Percentiles rank a stretch among this genome's conserved stretches.
These are phyloP conservation scores for Ogataea angusta DNA, from an alignment of 805 yeast genomes.

Conservation along the genomic window DNA sequence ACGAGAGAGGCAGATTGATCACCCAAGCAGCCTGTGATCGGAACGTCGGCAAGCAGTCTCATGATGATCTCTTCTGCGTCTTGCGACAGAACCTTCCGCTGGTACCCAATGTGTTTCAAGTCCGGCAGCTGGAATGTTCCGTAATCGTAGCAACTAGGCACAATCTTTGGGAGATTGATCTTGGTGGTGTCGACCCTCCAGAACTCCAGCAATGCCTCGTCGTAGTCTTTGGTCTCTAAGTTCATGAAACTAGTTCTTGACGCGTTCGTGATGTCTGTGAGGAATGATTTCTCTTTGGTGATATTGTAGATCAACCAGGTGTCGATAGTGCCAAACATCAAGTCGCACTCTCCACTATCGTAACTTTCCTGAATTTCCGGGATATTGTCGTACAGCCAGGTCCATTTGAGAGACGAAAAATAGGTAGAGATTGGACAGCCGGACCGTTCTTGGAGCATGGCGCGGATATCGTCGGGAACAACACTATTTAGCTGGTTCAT, in stretches of 20 bases:
- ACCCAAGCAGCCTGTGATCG: conserved; percentile 87
- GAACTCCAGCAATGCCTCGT: conserved; percentile 66
- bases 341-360: conserved; percentile 62
- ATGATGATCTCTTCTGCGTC: conserved; percentile 49
- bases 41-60: conserved; percentile 53
- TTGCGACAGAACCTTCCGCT: conserved; percentile 8
- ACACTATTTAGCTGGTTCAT: conserved; percentile 59
- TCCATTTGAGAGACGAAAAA: conserved; percentile 84
- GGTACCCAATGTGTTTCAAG: conserved; percentile 25
- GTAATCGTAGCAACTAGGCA: conserved; percentile 72
- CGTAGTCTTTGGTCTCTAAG: conserved; percentile 71
- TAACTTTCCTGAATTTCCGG: conserved; percentile 63
- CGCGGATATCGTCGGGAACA: conserved; percentile 53
- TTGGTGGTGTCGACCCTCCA: conserved; percentile 74
- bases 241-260: conserved; percentile 89
- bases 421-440: conserved; percentile 91
- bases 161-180: conserved; percentile 70
- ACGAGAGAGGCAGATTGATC: conserved; percentile 93
- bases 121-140: conserved; percentile 69
- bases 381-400: conserved; percentile 85
- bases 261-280: conserved; percentile 89
- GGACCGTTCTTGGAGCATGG: conserved; percentile 56
- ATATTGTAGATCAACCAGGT: conserved; percentile 89
- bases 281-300: conserved; percentile 64
- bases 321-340: conserved; percentile 93